These are phyloP conservation scores for Abrus precatorius DNA, from an alignment of 306 rosid species.

Conservation along the genomic window DNA sequence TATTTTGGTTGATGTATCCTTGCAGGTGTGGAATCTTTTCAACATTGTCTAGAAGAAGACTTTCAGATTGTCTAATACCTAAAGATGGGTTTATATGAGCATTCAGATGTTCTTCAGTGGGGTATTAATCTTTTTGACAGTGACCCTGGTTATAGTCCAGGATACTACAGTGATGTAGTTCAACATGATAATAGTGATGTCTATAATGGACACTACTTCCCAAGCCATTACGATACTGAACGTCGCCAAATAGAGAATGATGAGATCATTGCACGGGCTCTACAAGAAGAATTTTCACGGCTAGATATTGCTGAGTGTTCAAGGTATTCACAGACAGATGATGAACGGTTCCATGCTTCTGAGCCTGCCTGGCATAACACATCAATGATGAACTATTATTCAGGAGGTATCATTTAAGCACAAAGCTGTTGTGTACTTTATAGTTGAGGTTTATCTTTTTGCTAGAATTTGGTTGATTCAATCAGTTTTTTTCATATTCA, in stretches of 20 bases:
- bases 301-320: conserved; percentile 65
- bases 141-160: conserved; percentile 61
- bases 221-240: conserved; percentile 61
- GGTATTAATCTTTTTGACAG: conserved; percentile 65
- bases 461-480: conserved; percentile 33
- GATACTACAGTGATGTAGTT: conserved; percentile 57
- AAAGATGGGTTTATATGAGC: conserved; percentile 69
- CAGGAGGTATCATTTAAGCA: conserved; percentile 56
- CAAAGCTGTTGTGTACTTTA: conserved; percentile 31
- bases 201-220: conserved; percentile 56
- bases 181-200: conserved; percentile 56
- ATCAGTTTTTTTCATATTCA: conserved; percentile 47
- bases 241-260: conserved; percentile 73
- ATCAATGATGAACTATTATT: conserved; percentile 59
- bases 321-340: conserved; percentile 55
- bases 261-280: conserved; percentile 77
- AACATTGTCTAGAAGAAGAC: conserved; percentile 30
- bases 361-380: conserved; percentile 65
- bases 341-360: conserved; percentile 59
- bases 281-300: conserved; percentile 80
- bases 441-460: conserved; percentile 16
- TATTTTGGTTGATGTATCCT: conserved; percentile 47
- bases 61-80: conserved; percentile 37
- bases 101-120: conserved; percentile 75
- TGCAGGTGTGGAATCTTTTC: conserved; percentile 45